A percentile compares a stretch with the other conserved stretches of the same genome.
phyloP scores from a whole-genome alignment of 306 rosid genomes.

The Prunus salicina region DNA sequence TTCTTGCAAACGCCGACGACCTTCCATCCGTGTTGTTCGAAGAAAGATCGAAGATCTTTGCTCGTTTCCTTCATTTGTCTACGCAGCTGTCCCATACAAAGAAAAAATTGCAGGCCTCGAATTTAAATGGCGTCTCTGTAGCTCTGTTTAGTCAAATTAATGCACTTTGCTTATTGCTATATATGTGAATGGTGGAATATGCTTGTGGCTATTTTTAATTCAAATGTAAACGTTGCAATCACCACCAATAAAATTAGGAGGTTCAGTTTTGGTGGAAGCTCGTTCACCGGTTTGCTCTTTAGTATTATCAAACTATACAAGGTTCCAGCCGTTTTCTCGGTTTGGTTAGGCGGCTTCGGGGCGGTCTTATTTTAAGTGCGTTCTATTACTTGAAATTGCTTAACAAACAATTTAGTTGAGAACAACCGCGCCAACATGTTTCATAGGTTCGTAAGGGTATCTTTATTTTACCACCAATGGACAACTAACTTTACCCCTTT shows the following conservation, averaged over 20 bases:
- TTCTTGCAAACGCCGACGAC: slow-evolving; percentile 41
- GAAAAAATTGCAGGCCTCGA: neutral
- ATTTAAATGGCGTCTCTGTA: neutral
- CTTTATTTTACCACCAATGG: neutral
- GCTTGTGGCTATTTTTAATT: neutral
- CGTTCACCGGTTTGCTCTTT: neutral
- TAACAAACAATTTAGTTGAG: neutral
- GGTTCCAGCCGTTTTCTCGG: neutral
- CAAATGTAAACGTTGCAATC: neutral
- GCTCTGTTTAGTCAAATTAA: neutral
- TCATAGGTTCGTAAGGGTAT: neutral
- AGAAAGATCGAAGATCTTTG: neutral
- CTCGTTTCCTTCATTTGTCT: neutral
- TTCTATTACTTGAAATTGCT: neutral
- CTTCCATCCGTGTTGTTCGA: slow-evolving; percentile 27
- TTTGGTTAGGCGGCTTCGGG: neutral
- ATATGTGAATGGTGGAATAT: neutral
- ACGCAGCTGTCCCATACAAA: neutral
- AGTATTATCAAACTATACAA: neutral
- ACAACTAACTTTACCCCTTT: neutral
- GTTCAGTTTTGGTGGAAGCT: neutral
- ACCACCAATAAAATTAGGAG: neutral
- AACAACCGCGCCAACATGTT: neutral
- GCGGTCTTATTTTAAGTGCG: neutral
- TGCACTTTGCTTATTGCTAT: neutral